Conservation (phyloP, 495 filamentous ascomycete species). For the Neohortaea acidophila region DNA sequence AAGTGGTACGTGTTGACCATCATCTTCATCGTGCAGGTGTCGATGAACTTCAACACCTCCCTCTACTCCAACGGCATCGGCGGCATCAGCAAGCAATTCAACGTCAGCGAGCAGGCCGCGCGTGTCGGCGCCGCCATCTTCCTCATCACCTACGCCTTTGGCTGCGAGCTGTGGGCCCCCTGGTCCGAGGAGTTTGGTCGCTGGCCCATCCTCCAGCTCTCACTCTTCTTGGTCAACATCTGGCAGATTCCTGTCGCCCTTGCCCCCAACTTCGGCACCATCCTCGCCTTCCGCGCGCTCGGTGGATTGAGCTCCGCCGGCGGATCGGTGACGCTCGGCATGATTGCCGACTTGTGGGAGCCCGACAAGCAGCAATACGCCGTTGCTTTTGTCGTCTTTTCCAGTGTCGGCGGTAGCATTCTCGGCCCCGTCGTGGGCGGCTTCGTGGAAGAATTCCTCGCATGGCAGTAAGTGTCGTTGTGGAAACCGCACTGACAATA, state of each 20-base stretch:
- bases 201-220: constrained; percentile 55
- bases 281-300: constrained; percentile 49
- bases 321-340: constrained; percentile 66
- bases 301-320: constrained; percentile 61
- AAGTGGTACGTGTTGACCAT: constrained; percentile 62
- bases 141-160: constrained; percentile 59
- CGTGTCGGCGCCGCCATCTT: constrained; percentile 55
- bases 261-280: constrained; percentile 51
- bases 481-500: not conserved
- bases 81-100: constrained; percentile 46
- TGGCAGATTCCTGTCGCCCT: constrained; percentile 59
- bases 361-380: constrained; percentile 57
- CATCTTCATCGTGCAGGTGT: constrained; percentile 62
- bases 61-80: constrained; percentile 52
- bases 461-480: constrained; percentile 35
- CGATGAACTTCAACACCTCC: constrained; percentile 75
- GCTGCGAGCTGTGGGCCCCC: constrained; percentile 70
- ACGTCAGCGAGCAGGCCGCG: constrained; percentile 48
- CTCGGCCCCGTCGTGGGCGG: constrained; percentile 70
- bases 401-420: constrained; percentile 59
- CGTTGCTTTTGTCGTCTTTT: constrained; percentile 60
- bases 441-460: constrained; percentile 47
- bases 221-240: constrained; percentile 55
- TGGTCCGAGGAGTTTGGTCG: constrained; percentile 71
- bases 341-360: constrained; percentile 71